Evolutionary conservation across 2,329 filamentous ascomycete genomes (phyloP).

Genomic region (Hymenoscyphus linearis): DNA sequence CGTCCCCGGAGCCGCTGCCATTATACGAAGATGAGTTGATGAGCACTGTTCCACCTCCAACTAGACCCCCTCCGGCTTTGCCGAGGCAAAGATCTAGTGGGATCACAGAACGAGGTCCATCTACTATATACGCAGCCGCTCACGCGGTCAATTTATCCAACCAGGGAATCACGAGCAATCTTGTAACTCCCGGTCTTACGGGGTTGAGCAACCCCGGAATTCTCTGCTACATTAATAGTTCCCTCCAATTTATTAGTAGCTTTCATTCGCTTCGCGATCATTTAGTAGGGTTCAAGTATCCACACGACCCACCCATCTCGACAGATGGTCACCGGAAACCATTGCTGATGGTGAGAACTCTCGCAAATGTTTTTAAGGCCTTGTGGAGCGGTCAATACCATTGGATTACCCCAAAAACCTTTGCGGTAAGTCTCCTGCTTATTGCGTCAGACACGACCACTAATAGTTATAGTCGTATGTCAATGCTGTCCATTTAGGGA

Average conservation of each 20-base stretch:
- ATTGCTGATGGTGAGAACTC: constrained; percentile 53
- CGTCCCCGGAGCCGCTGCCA: constrained; percentile 12
- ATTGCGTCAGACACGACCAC: neutral
- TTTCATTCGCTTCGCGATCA: constrained; percentile 64
- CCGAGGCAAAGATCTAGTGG: constrained; percentile 72
- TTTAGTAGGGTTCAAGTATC: constrained; percentile 55
- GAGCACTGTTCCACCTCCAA: constrained; percentile 31
- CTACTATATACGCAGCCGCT: constrained; percentile 31
- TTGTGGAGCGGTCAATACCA: constrained; percentile 31
- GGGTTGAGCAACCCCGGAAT: constrained; percentile 76
- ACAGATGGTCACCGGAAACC: constrained; percentile 51
- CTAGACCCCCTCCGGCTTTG: constrained; percentile 46
- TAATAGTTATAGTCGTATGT: constrained; percentile 22
- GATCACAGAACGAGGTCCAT: constrained; percentile 52
- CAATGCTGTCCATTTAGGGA: constrained; percentile 16
- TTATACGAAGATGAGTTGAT: constrained; percentile 28
- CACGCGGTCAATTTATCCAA: constrained; percentile 32
- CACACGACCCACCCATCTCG: constrained; percentile 57
- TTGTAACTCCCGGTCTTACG: constrained; percentile 52
- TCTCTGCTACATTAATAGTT: constrained; percentile 91
- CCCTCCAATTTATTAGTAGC: constrained; percentile 74
- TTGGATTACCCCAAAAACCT: constrained; percentile 46
- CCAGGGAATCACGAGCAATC: constrained; percentile 34
- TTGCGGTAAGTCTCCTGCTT: constrained; percentile 45
- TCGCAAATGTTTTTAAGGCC: constrained; percentile 50